These are phyloP conservation scores for Pedinophyceae sp. DNA, from an alignment of 139 green algal genomes.

Conservation along the genomic window DNA sequence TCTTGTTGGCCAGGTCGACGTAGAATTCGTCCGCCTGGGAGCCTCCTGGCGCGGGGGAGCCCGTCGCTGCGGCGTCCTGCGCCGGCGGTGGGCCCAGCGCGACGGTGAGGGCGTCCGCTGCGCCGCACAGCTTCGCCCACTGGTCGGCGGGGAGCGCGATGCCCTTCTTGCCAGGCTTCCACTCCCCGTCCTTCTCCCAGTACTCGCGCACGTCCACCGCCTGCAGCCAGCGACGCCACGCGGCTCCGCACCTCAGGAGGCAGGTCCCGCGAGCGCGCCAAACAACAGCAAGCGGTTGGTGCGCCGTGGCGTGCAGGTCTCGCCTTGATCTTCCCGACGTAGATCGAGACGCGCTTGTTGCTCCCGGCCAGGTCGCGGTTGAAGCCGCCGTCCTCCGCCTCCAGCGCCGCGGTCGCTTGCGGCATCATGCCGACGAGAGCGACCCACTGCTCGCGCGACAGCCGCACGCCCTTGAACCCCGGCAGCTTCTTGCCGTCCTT, in stretches of 20 bases:
- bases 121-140: conserved; percentile 2
- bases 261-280: too few species aligned
- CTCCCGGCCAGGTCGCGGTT: neutral
- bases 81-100: too few species aligned
- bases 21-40: too few species aligned
- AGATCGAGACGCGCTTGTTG: neutral
- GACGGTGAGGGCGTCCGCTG: too few species aligned
- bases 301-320: too few species aligned
- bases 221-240: too few species aligned
- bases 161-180: conserved; percentile 10
- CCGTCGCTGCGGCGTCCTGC: too few species aligned
- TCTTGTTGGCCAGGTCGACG: too few species aligned
- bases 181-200: conserved; percentile 9
- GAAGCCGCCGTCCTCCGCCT: neutral
- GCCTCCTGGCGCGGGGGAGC: too few species aligned
- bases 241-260: neutral
- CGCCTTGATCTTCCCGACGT: too few species aligned
- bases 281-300: too few species aligned
- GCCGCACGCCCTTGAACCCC: conserved; percentile 6
- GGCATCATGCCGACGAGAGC: neutral
- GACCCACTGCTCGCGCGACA: conserved; percentile 6
- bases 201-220: conserved; percentile 4
- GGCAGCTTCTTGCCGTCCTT: conserved; percentile 10
- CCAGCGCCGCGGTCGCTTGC: neutral
- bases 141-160: conserved; percentile 1